Evolutionary conservation across 1,139 yeast genomes (phyloP).

Genomic region (Lodderomyces pseudojiufengensis): DNA sequence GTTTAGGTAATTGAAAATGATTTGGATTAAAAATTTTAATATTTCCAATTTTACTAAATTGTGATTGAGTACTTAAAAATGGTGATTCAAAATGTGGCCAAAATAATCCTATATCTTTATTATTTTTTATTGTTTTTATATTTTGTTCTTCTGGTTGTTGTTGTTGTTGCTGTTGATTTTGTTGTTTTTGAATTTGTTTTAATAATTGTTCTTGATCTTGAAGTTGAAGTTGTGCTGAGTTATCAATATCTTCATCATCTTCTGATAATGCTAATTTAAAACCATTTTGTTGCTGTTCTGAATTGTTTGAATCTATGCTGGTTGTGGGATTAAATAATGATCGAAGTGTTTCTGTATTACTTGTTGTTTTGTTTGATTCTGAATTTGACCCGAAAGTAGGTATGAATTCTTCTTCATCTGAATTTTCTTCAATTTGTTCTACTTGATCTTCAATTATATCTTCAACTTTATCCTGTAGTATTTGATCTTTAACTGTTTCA

Average conservation of each 20-base stretch:
- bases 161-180: constrained; percentile 12
- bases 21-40: constrained; percentile 15
- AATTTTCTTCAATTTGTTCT: background rate
- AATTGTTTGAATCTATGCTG: constrained; percentile 9
- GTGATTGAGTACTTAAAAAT: constrained; percentile 79
- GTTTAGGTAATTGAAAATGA: constrained; percentile 35
- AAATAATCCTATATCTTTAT: constrained; percentile 54
- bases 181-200: constrained; percentile 30
- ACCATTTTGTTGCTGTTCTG: constrained; percentile 9
- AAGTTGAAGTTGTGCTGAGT: constrained; percentile 20
- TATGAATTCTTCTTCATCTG: constrained; percentile 33
- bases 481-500: constrained; percentile 7
- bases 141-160: constrained; percentile 1
- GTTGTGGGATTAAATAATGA: constrained; percentile 52
- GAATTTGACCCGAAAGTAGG: constrained; percentile 44
- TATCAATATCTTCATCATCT: constrained; percentile 38
- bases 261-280: constrained; percentile 34
- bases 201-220: constrained; percentile 17
- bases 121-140: background rate
- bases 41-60: constrained; percentile 56
- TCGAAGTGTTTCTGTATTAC: constrained; percentile 58
- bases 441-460: no score
- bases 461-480: constrained; percentile 11
- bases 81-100: constrained; percentile 85
- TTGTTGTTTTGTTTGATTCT: constrained; percentile 15